Conservation (phyloP, 2,329 filamentous ascomycete species). For the Aureobasidium melanogenum region DNA sequence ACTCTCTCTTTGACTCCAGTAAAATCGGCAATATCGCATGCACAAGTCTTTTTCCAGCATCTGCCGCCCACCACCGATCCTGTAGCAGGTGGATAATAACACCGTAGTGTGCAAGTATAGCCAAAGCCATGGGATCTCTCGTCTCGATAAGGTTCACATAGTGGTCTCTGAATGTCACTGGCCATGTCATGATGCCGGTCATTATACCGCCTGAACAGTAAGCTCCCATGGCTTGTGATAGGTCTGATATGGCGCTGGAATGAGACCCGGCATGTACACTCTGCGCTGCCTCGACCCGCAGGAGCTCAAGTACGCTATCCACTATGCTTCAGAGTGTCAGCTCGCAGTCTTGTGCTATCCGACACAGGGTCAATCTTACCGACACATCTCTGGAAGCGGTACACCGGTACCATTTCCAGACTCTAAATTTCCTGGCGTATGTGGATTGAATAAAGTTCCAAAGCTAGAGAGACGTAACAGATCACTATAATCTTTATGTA, state of each 20-base stretch:
- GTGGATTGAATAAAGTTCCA: not conserved
- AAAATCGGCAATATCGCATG: not conserved
- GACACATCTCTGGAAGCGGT: not conserved
- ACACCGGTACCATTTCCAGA: not conserved
- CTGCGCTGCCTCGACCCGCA: not conserved
- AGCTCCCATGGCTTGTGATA: not conserved
- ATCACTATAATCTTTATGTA: not conserved
- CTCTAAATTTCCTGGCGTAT: not conserved
- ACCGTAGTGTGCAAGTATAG: conserved; percentile 2
- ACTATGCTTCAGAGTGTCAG: not conserved
- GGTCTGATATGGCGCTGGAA: not conserved
- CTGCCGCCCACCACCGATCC: not conserved
- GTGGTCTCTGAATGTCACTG: not conserved
- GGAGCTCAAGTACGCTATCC: not conserved
- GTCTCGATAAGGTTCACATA: not conserved
- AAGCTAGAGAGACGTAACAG: not conserved
- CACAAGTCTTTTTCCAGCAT: conserved; percentile 3
- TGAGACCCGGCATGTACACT: not conserved
- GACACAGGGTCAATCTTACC: not conserved
- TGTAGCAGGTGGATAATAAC: not conserved
- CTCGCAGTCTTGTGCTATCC: not conserved
- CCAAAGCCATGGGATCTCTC: not conserved
- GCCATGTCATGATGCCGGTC: conserved; percentile 3
- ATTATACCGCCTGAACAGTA: not conserved
- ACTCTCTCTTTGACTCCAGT: not conserved